These are phyloP conservation scores for Phytopythium mirpurense DNA, from an alignment of 352 stramenopile genomes.

Conservation along the genomic window DNA sequence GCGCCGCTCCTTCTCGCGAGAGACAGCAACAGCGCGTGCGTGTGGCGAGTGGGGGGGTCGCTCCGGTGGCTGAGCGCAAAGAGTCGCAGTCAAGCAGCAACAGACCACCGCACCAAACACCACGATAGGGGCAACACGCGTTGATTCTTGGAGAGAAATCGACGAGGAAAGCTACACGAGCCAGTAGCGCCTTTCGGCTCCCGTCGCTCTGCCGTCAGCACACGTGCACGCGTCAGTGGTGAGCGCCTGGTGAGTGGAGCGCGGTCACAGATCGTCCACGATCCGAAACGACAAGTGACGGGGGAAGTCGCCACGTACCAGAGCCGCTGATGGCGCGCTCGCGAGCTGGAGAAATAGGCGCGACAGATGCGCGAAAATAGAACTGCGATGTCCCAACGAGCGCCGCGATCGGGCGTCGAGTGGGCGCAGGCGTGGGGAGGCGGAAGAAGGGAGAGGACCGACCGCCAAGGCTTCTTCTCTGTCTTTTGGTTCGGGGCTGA, in stretches of 20 bases:
- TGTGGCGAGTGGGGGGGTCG: background rate
- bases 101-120: background rate
- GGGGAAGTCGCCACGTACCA: background rate
- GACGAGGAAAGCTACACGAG: background rate
- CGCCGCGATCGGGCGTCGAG: background rate
- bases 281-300: background rate
- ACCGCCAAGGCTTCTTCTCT: background rate
- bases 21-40: background rate
- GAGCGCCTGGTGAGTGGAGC: no score
- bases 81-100: slow-evolving; percentile 2
- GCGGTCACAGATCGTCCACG: no score
- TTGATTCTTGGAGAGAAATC: background rate
- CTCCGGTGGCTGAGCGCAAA: background rate
- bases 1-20: background rate
- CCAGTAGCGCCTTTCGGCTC: background rate
- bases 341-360: background rate
- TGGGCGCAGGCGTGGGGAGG: no score
- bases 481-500: background rate
- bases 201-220: background rate
- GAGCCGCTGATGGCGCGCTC: background rate
- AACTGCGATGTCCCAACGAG: background rate
- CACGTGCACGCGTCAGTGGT: background rate
- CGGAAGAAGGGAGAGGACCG: background rate
- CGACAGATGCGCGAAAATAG: background rate
- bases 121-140: background rate